Conservation (phyloP, 2,329 filamentous ascomycete genomes). For the Aureobasidium sp. region DNA sequence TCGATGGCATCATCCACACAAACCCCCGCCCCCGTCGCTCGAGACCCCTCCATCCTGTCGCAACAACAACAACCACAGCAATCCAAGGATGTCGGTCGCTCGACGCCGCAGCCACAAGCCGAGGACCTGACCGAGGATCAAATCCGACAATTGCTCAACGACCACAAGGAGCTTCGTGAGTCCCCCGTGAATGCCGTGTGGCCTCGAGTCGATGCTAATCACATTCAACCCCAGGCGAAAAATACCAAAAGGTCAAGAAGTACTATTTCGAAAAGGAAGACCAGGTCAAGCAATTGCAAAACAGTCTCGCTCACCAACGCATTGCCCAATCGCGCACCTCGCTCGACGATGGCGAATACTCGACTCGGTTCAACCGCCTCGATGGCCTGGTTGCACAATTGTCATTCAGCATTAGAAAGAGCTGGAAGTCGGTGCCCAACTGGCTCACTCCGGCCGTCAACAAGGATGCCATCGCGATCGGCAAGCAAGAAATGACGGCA, state of each 20-base stretch:
- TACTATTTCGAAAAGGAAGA: constrained; percentile 90
- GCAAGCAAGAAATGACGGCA: constrained; percentile 96
- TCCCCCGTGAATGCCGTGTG: neutral
- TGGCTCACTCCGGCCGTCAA: constrained; percentile 80
- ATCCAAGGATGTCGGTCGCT: constrained; percentile 31
- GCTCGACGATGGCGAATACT: constrained; percentile 91
- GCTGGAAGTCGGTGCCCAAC: constrained; percentile 73
- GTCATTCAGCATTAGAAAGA: constrained; percentile 91
- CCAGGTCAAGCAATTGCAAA: constrained; percentile 90
- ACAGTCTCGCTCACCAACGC: constrained; percentile 92
- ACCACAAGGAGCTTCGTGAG: constrained; percentile 46
- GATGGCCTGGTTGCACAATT: constrained; percentile 93
- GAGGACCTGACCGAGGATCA: constrained; percentile 44
- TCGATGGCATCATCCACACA: constrained; percentile 10
- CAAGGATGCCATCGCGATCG: constrained; percentile 73
- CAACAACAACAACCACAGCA: constrained; percentile 19
- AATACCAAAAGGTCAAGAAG: constrained; percentile 97
- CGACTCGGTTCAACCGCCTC: constrained; percentile 78
- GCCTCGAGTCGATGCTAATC: constrained; percentile 15
- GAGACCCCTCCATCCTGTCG: constrained; percentile 7
- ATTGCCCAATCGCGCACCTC: constrained; percentile 91
- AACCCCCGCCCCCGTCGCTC: neutral
- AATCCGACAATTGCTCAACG: constrained; percentile 40
- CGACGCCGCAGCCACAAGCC: constrained; percentile 40
- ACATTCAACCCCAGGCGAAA: constrained; percentile 57